These are phyloP conservation scores for Mycena pura DNA, from an alignment of 768 basidiomycete genomes.

Conservation along the genomic window DNA sequence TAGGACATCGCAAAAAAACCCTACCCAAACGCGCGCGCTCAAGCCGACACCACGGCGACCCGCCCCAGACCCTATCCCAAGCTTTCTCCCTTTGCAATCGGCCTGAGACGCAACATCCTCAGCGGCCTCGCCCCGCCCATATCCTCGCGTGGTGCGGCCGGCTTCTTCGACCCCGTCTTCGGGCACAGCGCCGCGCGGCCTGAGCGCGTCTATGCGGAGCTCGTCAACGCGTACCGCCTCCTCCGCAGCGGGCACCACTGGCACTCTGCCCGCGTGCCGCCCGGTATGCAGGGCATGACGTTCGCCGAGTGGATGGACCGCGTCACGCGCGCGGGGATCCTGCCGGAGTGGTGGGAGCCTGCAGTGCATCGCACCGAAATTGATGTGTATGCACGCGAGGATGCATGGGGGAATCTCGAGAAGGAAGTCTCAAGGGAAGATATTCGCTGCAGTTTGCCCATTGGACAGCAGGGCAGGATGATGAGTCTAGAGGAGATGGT, in stretches of 20 bases:
- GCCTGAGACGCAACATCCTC: neutral
- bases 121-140: neutral
- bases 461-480: neutral
- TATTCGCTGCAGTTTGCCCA: neutral
- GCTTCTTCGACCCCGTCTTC: neutral
- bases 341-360: constrained; percentile 14
- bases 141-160: neutral
- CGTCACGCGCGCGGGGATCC: neutral
- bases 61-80: no score
- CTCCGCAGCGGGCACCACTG: neutral
- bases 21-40: no score
- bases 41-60: no score
- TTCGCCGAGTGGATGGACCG: constrained; percentile 18
- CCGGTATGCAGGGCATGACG: constrained; percentile 1
- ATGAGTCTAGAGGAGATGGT: constrained; percentile 14
- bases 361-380: constrained; percentile 5
- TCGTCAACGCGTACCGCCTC: neutral
- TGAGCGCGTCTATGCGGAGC: neutral
- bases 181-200: neutral
- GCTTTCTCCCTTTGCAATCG: no score
- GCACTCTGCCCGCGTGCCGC: neutral
- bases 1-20: no score
- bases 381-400: constrained; percentile 3
- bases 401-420: constrained; percentile 13
- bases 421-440: constrained; percentile 1